Conservation (phyloP, 2,329 filamentous ascomycete species). For the Penicillium italicum region DNA sequence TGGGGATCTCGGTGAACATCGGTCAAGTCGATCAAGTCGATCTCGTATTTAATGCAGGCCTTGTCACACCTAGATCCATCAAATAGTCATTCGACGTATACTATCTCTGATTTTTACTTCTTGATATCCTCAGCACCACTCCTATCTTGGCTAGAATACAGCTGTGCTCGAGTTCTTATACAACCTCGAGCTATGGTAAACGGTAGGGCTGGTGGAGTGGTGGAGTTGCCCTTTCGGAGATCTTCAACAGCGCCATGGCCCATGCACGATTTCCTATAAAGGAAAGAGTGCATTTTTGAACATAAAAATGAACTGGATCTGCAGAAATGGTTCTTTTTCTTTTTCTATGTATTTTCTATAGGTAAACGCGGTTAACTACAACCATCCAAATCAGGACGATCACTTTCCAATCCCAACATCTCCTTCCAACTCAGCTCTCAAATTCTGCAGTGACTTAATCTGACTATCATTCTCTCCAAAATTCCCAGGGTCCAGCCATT, state of each 20-base stretch:
- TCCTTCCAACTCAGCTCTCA: constrained; percentile 20
- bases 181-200: background rate
- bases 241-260: background rate
- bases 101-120: background rate
- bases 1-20: constrained; percentile 3
- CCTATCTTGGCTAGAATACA: background rate
- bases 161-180: background rate
- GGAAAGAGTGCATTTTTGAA: background rate
- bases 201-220: background rate
- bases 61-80: background rate
- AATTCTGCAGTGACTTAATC: constrained; percentile 43
- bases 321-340: background rate
- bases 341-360: background rate
- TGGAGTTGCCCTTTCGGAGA: background rate
- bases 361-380: background rate
- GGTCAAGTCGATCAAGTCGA: background rate
- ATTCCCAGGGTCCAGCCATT: constrained; percentile 55
- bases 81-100: background rate
- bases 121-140: background rate
- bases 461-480: constrained; percentile 56
- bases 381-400: background rate
- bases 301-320: background rate
- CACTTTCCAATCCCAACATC: background rate
- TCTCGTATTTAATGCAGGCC: background rate
- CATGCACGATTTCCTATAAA: background rate